These are phyloP conservation scores for Tylopilus sp. DNA, from an alignment of 1,284 basidiomycete genomes.

Conservation along the genomic window DNA sequence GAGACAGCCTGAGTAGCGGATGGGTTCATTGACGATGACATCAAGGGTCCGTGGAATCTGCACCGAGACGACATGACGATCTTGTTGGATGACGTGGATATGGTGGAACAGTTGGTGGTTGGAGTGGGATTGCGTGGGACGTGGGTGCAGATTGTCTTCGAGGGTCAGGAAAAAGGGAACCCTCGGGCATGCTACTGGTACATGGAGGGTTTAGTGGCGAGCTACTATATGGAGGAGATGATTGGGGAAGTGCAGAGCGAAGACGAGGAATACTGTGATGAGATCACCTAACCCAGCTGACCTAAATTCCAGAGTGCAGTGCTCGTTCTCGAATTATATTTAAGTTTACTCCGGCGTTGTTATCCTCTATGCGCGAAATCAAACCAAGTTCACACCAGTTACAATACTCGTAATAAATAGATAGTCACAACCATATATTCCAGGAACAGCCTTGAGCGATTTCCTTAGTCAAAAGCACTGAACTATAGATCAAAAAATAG, in stretches of 20 bases:
- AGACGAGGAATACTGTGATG: no score
- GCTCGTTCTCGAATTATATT: no score
- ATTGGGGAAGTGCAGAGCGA: not conserved
- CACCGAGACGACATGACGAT: conserved; percentile 63
- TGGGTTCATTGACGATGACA: not conserved
- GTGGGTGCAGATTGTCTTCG: conserved; percentile 66
- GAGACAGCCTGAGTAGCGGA: conserved; percentile 16
- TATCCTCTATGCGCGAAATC: no score
- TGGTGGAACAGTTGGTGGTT: conserved; percentile 51
- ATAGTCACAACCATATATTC: no score
- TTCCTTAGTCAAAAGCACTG: no score
- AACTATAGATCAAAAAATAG: no score
- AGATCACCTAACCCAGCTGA: no score
- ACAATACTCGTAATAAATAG: no score
- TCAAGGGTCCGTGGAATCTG: conserved; percentile 54
- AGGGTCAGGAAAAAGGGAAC: conserved; percentile 29
- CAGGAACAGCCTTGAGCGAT: no score
- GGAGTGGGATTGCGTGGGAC: conserved; percentile 63
- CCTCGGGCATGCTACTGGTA: conserved; percentile 39
- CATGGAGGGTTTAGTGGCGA: conserved; percentile 36
- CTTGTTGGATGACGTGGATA: conserved; percentile 55
- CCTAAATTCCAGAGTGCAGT: no score
- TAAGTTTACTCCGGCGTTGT: no score
- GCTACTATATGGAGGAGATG: conserved; percentile 37
- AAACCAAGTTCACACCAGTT: no score